Evolutionary conservation across 2,329 filamentous ascomycete species (phyloP), one percentile per base, ranked within the genome.

Genomic region (Didymellaceae sp.): DNA sequence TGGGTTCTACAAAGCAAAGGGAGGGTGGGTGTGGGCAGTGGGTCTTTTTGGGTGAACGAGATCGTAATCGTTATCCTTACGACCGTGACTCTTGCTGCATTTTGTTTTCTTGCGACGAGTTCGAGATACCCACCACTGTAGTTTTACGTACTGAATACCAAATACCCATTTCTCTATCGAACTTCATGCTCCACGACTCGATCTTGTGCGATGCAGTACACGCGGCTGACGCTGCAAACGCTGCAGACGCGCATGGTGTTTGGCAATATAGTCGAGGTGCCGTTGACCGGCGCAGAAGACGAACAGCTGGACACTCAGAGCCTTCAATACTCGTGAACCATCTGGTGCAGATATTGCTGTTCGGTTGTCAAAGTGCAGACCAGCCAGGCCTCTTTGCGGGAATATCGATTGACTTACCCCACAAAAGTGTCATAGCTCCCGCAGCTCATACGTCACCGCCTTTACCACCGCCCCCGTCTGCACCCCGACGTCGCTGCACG

Each of bases 181-280:
- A 20, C 5, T 18, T 21, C 16, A 26, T 24, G 3, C 5, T 33
- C 21, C 31, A 21, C 48, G 30, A 42, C 26, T 42, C 25, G 32
- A 31, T 26, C 20, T 30, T 26, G 18, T 30, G 6, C 14, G 11
- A 28, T 28, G 1, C 11, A 13, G 5, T 28, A 28, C 10, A 28
- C 49, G 25, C 16, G 24, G 16, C 59, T 57, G 37, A 63, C 61
- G 61, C 61, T 24, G 32, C 48, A 54, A 45, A 63, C 61, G 61
- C 61, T 44, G 8, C 45, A 62, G 8, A 62, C 61, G 61, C 61
- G 34, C 24, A 31, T 34, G 34, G 17, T 34, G 22, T 24, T 25
- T 35, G 32, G 26, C 48, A 45, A 33, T 45, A 35, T 22, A 39
- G 31, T 22, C 13, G 31, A 20, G 5, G 17, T 13, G 40, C 39